Base-by-base conservation (phyloP, 495 filamentous ascomycete genomes). In the Penicillium psychrofluorescens region DNA sequence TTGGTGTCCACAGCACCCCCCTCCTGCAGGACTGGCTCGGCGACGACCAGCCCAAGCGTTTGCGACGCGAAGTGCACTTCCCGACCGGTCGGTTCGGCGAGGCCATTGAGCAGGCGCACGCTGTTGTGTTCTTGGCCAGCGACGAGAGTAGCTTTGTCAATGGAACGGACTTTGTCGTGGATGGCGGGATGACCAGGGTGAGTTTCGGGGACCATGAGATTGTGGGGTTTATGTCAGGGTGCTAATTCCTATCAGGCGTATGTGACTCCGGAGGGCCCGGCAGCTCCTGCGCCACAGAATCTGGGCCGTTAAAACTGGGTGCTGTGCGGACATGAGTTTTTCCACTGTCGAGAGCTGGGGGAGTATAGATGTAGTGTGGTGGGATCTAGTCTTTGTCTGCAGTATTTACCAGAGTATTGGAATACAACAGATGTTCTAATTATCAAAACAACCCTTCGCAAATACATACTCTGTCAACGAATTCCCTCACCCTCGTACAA, bases 21-120 rank as follows among this genome's bases (percentile, higher is more conserved):
- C 70, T 98, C n/a, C 74, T 98, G 36, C 90, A 96, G 69, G 85
- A 95, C 67, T 96, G 88, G 86, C 79, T 98, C 0, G 94, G 94
- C 29, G 85, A 91, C 51, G 92, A 97, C 65, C 56, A 79, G 45
- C 78, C 76, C 30, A 97, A 96, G 77, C 81, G 92, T 15, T 63
- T 76, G 54, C 74, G 92, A 30, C 84, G 92, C 41, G 90, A 96
- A 72, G 78, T 98, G 34, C 92, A 98, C 54, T 96, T 98, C 74
- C 92, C 92, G 2, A 79, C 77, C 2, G 92, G 92, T n/a, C 77
- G 92, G 11, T 98, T 98, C 55, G 92, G 92, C 14, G 92, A 98
- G 69, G 84, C 94, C 7, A 78, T 98, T 49, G 92, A 98, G 67
- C 90, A 94, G 68, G 92, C 92, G 3, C 84, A 95, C 36, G 94